A percentile compares a stretch with the other conserved stretches of the same genome.
These are phyloP conservation scores for Jaltomata sinuosa DNA, from an alignment of 257 asterid genomes.

Conservation along the genomic window DNA sequence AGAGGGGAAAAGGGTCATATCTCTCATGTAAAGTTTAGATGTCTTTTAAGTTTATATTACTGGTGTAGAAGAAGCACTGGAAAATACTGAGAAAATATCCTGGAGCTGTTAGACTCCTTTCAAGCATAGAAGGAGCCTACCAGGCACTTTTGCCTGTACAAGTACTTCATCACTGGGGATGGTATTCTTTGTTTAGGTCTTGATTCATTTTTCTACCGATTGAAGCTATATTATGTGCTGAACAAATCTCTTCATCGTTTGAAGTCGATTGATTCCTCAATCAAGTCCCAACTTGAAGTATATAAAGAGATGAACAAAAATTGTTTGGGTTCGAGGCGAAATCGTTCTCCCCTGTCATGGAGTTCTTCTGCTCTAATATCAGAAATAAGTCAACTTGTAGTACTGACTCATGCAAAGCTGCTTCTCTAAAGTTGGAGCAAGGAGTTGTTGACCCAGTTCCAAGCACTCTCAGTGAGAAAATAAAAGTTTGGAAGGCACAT, in stretches of 20 bases:
- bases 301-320: background rate
- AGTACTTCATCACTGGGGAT: background rate
- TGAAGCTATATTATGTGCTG: background rate
- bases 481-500: background rate
- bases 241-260: background rate
- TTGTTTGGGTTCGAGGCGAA: background rate
- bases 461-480: background rate
- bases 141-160: background rate
- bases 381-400: background rate
- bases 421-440: background rate
- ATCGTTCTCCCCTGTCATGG: background rate
- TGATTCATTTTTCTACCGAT: background rate
- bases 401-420: background rate
- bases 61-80: background rate
- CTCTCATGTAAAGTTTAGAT: background rate
- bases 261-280: background rate
- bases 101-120: background rate
- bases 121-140: background rate
- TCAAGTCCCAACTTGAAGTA: background rate
- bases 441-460: background rate
- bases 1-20: background rate
- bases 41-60: background rate
- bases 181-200: background rate
- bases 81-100: background rate
- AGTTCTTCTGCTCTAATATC: background rate